Percentiles rank a stretch among this genome's conserved stretches.
Evolutionary conservation across 148 eudicot species (phyloP).

Genomic region (Rhododendron mucronatum): DNA sequence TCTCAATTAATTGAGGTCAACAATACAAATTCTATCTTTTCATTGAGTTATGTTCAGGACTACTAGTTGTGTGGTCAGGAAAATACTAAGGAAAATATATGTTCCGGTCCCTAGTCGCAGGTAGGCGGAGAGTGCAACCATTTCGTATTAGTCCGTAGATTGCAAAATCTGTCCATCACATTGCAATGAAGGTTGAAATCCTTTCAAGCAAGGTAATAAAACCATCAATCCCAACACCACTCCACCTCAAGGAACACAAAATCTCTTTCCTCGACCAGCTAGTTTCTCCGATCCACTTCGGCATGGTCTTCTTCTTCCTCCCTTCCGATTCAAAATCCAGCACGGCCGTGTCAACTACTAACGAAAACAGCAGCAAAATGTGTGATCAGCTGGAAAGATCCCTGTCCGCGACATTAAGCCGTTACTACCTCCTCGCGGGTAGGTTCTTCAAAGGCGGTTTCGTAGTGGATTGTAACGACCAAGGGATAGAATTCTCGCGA

Average conservation of each 20-base stretch:
- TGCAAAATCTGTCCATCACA: background rate
- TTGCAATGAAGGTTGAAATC: constrained; percentile 15
- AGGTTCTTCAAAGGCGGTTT: background rate
- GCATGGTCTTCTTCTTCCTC: constrained; percentile 9
- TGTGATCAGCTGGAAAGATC: constrained; percentile 3
- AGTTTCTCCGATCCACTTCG: background rate
- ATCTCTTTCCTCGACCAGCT: constrained; percentile 7
- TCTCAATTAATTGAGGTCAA: no score
- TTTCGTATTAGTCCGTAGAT: no score
- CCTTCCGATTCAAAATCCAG: background rate
- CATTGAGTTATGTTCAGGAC: no score
- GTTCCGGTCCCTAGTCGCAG: no score
- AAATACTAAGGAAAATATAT: no score
- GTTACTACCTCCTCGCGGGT: constrained; percentile 9
- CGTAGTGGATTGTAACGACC: background rate
- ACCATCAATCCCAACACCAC: constrained; percentile 12
- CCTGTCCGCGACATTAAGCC: background rate
- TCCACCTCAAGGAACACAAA: background rate
- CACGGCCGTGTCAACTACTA: background rate
- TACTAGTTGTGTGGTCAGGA: no score
- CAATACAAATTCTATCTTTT: no score
- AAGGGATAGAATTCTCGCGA: background rate
- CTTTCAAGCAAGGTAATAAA: constrained; percentile 6
- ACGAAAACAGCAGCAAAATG: background rate
- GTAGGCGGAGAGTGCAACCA: background rate